Evolutionary conservation across 2,329 filamentous ascomycete genomes (phyloP), one percentile per base, ranked within the genome.

Genomic region (Graphiopsis chlorocephala): DNA sequence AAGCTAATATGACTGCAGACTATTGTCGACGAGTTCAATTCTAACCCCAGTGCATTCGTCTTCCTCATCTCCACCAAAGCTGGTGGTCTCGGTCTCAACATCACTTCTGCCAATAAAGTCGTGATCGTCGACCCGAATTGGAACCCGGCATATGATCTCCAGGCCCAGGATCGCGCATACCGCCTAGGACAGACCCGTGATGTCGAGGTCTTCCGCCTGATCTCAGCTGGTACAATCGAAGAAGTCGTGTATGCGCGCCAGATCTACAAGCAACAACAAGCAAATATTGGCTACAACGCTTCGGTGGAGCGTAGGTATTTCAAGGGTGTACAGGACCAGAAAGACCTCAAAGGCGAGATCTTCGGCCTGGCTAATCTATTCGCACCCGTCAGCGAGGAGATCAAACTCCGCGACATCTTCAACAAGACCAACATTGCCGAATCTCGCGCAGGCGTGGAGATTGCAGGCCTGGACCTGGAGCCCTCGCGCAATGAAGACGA

Each of bases 401-500:
- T 96, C 14, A 84, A 97, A 15, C 84, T 98, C 5, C 86, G 91
- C n/a, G 92, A 97, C 64, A 98, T 99, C 70, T 92, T 99, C 71
- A 97, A 98, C 81, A 97, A 97, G 78, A 98, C 95, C 29, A 99
- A 99, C 72, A 88, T 99, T 60, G 95, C 95, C 4, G 95, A 99
- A 79, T 92, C 92, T 48, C 91, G 89, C 73, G 92, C 90, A 0
- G 94, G 93, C 0, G 90, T 98, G 11, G 85, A 86, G 29, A 87
- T 97, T 31, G 83, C 89, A n/a, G 89, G 91, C 62, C 84, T 97
- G 20, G 87, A 96, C 66, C 84, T 96, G 17, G 87, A 96, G 66
- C 82, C 87, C 67, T 84, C 84, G 0, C 81, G 81, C 6, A 81
- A 85, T 52, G 84, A 87, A 15, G 83, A 85, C 2, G 82, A 73